Base-by-base conservation (phyloP, 148 eudicot genomes). In the Simmondsia chinensis region DNA sequence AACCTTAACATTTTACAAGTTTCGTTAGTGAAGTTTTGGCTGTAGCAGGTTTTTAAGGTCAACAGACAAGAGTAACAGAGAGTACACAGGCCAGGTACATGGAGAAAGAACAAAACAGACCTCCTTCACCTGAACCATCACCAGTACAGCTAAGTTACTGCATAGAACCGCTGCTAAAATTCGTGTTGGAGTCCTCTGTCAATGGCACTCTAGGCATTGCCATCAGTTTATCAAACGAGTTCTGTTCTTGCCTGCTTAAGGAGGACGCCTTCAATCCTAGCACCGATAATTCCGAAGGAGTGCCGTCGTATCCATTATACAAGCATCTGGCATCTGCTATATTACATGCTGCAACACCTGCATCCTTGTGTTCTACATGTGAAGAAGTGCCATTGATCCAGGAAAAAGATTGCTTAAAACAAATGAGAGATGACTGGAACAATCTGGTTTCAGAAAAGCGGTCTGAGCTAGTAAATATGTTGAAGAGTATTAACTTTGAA, bases 281-380 rank as follows among this genome's bases (percentile, higher is more conserved):
- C 7, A 13, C 20, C 36, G n/a, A 37, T 14, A 11, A 5, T 6
- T 17, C 4, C n/a, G 14, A 20, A 30, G 5, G 22, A 3, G 10
- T 42, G 30, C 5, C 41, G 4, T 12, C 43, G 22, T 70, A 87
- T 73, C 96, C 96, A 20, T 50, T 87, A 18, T 83, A 80, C 70
- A 88, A 75, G 73, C 43, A 6, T 32, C 60, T 88, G 43, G 81
- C 81, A 39, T 60, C 65, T 42, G 71, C 79, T 50, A 65, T 88
- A 33, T 50, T 56, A 33, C 74, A 66, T 20, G 57, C 71, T 38
- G 50, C 83, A 44, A 44, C 48, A 24, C 53, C 68, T 24, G 87
- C 82, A 42, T 52, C 71, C 28, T 47, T 77, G 29, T 22, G 41
- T 36, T 55, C 63, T 11, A 46, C 57, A 29, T 26, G 37, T 33